Conservation (phyloP, 768 basidiomycete genomes). For the Kondoa subrosea region DNA sequence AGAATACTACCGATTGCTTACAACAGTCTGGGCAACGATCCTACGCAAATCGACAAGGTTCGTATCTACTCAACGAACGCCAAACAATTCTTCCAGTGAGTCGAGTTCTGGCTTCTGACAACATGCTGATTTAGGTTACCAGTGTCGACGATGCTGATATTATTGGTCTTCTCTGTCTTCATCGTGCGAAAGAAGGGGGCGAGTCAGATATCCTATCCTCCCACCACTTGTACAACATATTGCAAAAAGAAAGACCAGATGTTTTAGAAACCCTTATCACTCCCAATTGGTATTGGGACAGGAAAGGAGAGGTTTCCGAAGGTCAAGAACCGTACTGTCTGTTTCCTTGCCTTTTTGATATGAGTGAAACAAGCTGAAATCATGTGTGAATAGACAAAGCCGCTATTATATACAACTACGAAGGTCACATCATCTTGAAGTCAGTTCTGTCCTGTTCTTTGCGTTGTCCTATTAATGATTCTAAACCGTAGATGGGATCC, state of each 20-base stretch:
- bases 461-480: background rate
- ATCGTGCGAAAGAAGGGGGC: conserved; percentile 30
- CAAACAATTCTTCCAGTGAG: conserved; percentile 31
- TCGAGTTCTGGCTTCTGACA: conserved; percentile 11
- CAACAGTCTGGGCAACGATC: conserved; percentile 28
- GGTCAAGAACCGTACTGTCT: conserved; percentile 28
- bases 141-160: conserved; percentile 24
- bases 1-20: background rate
- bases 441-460: conserved; percentile 28
- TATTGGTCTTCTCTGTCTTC: conserved; percentile 31
- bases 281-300: conserved; percentile 32
- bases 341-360: background rate
- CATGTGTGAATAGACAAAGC: conserved; percentile 6
- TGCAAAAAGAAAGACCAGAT: conserved; percentile 30
- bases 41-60: conserved; percentile 29
- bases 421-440: conserved; percentile 26
- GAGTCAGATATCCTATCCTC: conserved; percentile 31
- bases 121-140: background rate
- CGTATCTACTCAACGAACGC: conserved; percentile 29
- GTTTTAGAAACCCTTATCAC: conserved; percentile 26
- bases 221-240: conserved; percentile 30
- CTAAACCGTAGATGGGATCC: background rate
- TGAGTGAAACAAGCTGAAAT: background rate
- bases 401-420: conserved; percentile 26
- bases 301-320: conserved; percentile 31